Percentiles rank a stretch among this genome's conserved stretches.
These are phyloP conservation scores for Hanseniaspora uvarum DNA, from an alignment of 1,139 yeast species.

Conservation along the genomic window DNA sequence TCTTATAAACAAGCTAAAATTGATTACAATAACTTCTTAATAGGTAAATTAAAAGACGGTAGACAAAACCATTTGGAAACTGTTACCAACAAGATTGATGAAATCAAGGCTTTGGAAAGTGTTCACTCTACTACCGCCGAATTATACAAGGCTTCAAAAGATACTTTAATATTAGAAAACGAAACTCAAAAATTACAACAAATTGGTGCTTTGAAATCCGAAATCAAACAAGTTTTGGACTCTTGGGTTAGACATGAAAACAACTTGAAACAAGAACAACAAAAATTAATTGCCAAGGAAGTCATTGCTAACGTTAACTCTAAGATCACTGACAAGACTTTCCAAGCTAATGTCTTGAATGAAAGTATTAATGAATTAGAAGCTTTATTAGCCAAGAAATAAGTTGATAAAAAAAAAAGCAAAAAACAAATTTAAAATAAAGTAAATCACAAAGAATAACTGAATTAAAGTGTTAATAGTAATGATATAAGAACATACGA, in stretches of 20 bases:
- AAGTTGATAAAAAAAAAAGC: neutral
- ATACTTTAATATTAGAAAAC: constrained; percentile 92
- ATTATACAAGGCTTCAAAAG: constrained; percentile 86
- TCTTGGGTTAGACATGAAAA: constrained; percentile 99
- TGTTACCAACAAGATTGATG: constrained; percentile 80
- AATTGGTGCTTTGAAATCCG: constrained; percentile 71
- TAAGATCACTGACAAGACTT: constrained; percentile 76
- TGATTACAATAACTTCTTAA: constrained; percentile 11
- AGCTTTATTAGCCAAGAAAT: constrained; percentile 49
- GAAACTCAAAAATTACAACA: constrained; percentile 88
- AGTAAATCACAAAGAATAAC: neutral
- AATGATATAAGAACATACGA: neutral
- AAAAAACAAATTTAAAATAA: neutral
- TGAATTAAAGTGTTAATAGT: no score
- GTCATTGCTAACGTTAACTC: constrained; percentile 82
- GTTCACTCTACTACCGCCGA: constrained; percentile 86
- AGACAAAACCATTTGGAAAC: constrained; percentile 86
- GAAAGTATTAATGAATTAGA: constrained; percentile 90
- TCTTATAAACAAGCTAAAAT: constrained; percentile 16
- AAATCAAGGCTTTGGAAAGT: constrained; percentile 80
- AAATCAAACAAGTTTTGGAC: constrained; percentile 91
- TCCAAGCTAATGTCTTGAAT: constrained; percentile 84
- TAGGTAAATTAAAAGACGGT: constrained; percentile 34
- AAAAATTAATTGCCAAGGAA: constrained; percentile 75
- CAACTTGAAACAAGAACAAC: constrained; percentile 93